Evolutionary conservation across 257 asterid species (phyloP), one percentile per base, ranked within the genome.

Genomic region (Nicotiana knightiana): DNA sequence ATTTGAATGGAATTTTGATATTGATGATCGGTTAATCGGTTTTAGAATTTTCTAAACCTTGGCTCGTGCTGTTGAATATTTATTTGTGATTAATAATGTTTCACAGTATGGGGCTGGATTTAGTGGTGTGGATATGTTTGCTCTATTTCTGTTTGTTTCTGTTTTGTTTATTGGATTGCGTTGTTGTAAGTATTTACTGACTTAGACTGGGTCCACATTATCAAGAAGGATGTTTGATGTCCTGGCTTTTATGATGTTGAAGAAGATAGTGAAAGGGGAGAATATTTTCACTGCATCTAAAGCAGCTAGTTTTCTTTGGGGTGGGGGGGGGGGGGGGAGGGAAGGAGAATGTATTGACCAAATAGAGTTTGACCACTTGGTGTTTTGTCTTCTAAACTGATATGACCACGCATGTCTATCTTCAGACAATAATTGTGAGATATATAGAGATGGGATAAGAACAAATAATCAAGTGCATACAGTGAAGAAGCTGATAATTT

Each of bases 351-450:
- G 87, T 57, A 76, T 76, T 24, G 67, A 73, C 83, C 46, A 51
- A 26, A 75, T 75, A 51, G 78, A 67, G 82, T 37, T 48, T 76
- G 64, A 83, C 65, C 73, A 82, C 77, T 83, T 86, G 61, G 76
- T 86, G 66, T 83, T 86, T 65, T 82, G 82, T 79, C 86, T 82
- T 83, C 82, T 86, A 75, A 83, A 83, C 66, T 87, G 93, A 88
- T 86, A 93, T 89, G 90, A 89, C 89, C 88, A 80, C 53, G 61
- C 30, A 66, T 58, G 85, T 87, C 89, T 84, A 89, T 88, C 93
- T 83, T 86, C 84, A 77, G 93, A 84, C 86, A 86, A 89, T 90
- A 83, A 91, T 83, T 87, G 86, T 81, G 79, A 80, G 54, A 71
- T 37, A 85, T 48, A 79, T 79, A 80, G 67, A 39, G 48, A 79